These are phyloP conservation scores for Kazachstania martiniae DNA, from an alignment of 805 yeast species.

Conservation along the genomic window DNA sequence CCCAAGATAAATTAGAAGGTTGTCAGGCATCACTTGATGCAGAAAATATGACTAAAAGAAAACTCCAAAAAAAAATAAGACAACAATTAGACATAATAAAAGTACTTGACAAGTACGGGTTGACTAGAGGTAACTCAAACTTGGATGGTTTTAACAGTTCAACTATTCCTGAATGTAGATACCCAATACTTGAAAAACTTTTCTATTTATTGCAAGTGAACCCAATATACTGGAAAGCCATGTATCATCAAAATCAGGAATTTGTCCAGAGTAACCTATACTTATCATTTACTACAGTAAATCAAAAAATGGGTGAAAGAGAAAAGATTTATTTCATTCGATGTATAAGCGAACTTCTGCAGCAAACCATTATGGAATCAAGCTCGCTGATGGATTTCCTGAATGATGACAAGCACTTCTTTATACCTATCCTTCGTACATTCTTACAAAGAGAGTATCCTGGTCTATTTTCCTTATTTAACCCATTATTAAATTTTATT, in stretches of 20 bases:
- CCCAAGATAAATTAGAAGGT: slow-evolving; percentile 59
- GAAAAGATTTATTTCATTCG: slow-evolving; percentile 63
- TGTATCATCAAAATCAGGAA: slow-evolving; percentile 33
- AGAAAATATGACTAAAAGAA: slow-evolving; percentile 59
- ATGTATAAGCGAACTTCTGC: slow-evolving; percentile 39
- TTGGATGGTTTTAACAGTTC: not conserved
- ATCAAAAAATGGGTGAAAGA: slow-evolving; percentile 31
- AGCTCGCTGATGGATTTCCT: slow-evolving; percentile 17
- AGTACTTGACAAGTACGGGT: slow-evolving; percentile 61
- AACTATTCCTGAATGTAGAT: slow-evolving; percentile 8
- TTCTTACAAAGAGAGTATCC: slow-evolving; percentile 32
- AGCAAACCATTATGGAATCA: slow-evolving; percentile 29
- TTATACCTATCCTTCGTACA: slow-evolving; percentile 34
- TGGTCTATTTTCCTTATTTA: slow-evolving; percentile 26
- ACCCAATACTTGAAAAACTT: slow-evolving; percentile 50
- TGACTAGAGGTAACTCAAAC: slow-evolving; percentile 1
- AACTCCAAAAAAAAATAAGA: slow-evolving; percentile 61
- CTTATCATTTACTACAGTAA: slow-evolving; percentile 21
- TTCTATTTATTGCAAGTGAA: slow-evolving; percentile 80
- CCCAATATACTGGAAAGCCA: slow-evolving; percentile 54
- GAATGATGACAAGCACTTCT: slow-evolving; percentile 24
- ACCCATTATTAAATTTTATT: slow-evolving; percentile 30
- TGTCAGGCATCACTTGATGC: slow-evolving; percentile 58
- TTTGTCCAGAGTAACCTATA: slow-evolving; percentile 22
- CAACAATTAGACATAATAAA: slow-evolving; percentile 72